phyloP scores from a whole-genome alignment of 208 protist species.

The Trypanosoma melophagium region DNA sequence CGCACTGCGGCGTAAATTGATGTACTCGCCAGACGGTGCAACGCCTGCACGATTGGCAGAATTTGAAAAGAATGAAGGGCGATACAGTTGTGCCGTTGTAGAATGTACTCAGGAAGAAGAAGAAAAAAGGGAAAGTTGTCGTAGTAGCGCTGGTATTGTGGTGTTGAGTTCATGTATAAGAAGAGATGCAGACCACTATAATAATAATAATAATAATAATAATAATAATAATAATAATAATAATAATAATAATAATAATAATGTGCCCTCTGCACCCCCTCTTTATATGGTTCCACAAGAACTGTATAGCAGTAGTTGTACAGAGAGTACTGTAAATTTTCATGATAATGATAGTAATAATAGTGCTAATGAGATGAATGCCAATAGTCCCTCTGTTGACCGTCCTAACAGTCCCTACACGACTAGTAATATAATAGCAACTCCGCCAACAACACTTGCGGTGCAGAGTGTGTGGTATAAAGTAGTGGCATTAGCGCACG shows the following conservation, averaged over 20 bases:
- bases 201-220: background rate
- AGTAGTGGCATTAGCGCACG: conserved; percentile 14
- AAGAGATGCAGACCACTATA: background rate
- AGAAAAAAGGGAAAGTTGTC: no score
- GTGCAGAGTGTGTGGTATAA: conserved; percentile 19
- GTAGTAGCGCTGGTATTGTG: no score
- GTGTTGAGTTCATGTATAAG: no score
- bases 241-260: background rate
- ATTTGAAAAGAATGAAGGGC: background rate
- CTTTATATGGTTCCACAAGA: conserved; percentile 18
- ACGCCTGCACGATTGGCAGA: no score
- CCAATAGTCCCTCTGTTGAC: background rate
- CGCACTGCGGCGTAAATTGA: background rate
- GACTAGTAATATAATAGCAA: no score
- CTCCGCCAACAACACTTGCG: background rate
- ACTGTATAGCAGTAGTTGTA: background rate
- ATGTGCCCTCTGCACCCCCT: conserved; percentile 4
- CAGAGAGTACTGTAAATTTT: background rate
- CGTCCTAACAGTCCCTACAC: no score
- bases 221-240: conserved; percentile 5
- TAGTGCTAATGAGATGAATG: background rate
- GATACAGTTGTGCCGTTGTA: no score
- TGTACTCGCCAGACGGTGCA: conserved; percentile 1
- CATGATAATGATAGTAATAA: background rate
- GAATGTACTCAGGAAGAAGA: no score